Percentiles rank a stretch among this genome's conserved stretches.
These are phyloP conservation scores for Pisolithus tinctorius DNA, from an alignment of 768 basidiomycete genomes.

Conservation along the genomic window DNA sequence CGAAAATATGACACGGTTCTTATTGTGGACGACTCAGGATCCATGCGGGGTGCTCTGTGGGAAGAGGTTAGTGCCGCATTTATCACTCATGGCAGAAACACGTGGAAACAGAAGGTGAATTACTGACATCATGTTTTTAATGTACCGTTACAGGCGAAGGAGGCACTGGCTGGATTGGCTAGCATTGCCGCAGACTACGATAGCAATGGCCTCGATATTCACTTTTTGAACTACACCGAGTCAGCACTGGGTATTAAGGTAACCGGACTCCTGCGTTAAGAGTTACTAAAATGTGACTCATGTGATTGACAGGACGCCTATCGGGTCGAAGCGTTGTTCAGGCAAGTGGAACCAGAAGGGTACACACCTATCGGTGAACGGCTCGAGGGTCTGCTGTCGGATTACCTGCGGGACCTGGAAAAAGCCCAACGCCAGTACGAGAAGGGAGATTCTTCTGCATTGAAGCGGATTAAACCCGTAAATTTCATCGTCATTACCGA, in stretches of 20 bases:
- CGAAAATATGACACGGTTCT: slow-evolving; percentile 49
- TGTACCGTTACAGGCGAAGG: slow-evolving; percentile 28
- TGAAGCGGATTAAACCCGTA: slow-evolving; percentile 42
- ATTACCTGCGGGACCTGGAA: slow-evolving; percentile 32
- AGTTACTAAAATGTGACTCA: neutral
- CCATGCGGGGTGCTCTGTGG: slow-evolving; percentile 49
- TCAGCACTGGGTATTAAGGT: slow-evolving; percentile 35
- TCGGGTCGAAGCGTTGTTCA: slow-evolving; percentile 37
- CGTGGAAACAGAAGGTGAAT: neutral
- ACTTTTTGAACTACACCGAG: slow-evolving; percentile 46
- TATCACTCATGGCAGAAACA: too few relatives aligned
- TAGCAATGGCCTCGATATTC: slow-evolving; percentile 52
- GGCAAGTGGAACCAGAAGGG: slow-evolving; percentile 36
- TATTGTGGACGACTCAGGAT: slow-evolving; percentile 54
- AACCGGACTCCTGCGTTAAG: neutral
- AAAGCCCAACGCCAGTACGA: slow-evolving; percentile 20
- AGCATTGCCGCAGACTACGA: slow-evolving; percentile 45
- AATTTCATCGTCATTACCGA: slow-evolving; percentile 61
- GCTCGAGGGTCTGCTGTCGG: slow-evolving; percentile 33
- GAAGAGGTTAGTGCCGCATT: slow-evolving; percentile 31
- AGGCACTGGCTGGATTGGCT: slow-evolving; percentile 45
- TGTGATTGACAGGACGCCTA: slow-evolving; percentile 26
- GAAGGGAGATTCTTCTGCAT: slow-evolving; percentile 14
- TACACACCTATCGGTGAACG: slow-evolving; percentile 39
- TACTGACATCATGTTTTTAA: neutral